Conservation (phyloP, 306 rosid genomes). For the Rubus parviflorus region DNA sequence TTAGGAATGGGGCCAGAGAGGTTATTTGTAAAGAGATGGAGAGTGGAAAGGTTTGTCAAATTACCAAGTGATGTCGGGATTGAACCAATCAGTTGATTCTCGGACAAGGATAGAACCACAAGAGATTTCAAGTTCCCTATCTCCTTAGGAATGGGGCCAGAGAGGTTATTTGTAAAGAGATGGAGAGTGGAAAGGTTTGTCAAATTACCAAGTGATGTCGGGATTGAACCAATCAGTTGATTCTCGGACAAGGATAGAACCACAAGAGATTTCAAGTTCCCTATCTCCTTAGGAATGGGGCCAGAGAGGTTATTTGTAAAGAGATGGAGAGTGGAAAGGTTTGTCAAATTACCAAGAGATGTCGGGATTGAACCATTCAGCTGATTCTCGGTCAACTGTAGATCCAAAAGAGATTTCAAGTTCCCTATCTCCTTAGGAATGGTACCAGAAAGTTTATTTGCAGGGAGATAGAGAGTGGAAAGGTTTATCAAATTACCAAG, state of each 20-base stretch:
- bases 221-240: constrained; percentile 18
- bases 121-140: constrained; percentile 18
- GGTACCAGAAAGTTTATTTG: background rate
- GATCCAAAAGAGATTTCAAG: background rate
- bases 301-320: background rate
- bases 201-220: background rate
- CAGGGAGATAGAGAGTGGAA: no score
- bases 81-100: constrained; percentile 10
- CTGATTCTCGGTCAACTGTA: background rate
- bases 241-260: constrained; percentile 6
- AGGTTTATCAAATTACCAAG: no score
- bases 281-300: background rate
- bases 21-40: background rate
- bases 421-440: background rate
- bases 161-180: background rate
- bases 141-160: background rate
- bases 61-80: constrained; percentile 16
- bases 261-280: constrained; percentile 10
- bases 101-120: background rate
- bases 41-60: background rate
- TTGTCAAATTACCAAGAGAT: constrained; percentile 9
- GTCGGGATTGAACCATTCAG: background rate
- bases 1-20: background rate
- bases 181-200: background rate
- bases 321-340: rapidly evolving